These are phyloP conservation scores for Chaetomium olivaceum DNA, from an alignment of 2,329 filamentous ascomycete species.

Conservation along the genomic window DNA sequence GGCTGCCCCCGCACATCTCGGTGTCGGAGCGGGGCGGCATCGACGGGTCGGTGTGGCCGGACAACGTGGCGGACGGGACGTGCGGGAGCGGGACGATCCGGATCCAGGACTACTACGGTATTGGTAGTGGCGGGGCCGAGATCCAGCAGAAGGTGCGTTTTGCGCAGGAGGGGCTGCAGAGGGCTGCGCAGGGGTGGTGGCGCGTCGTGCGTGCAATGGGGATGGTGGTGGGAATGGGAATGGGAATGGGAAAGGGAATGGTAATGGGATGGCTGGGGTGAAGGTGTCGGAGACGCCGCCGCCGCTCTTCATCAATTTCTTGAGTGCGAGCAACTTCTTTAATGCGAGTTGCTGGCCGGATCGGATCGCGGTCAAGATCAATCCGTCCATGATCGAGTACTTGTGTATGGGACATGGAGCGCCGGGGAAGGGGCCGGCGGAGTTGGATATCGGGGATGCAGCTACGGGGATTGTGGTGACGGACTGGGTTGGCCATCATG, in stretches of 20 bases:
- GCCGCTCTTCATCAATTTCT: conserved; percentile 86
- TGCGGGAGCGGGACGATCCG: conserved; percentile 72
- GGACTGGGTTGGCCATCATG: conserved; percentile 86
- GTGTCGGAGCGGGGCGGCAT: conserved; percentile 55
- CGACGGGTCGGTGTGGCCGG: conserved; percentile 71
- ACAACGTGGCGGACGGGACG: conserved; percentile 79
- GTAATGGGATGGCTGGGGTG: not conserved
- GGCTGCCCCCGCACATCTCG: conserved; percentile 50
- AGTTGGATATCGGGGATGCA: conserved; percentile 64
- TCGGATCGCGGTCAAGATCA: conserved; percentile 82
- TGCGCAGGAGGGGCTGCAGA: conserved; percentile 72
- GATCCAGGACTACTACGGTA: conserved; percentile 94
- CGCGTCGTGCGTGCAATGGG: too few relatives aligned
- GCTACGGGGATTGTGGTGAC: conserved; percentile 86
- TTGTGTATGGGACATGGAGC: conserved; percentile 59
- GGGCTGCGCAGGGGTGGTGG: conserved; percentile 51
- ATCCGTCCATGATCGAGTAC: conserved; percentile 70
- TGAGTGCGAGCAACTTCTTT: conserved; percentile 93
- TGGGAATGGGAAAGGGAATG: too few relatives aligned
- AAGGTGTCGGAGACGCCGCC: conserved; percentile 53
- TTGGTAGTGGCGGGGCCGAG: conserved; percentile 69
- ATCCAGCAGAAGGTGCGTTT: conserved; percentile 80
- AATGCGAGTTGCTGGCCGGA: conserved; percentile 90
- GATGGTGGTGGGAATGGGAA: too few relatives aligned
- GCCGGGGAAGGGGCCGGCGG: conserved; percentile 50